Percentiles rank a stretch among this genome's conserved stretches.
Evolutionary conservation across 2,329 filamentous ascomycete species (phyloP).

Genomic region (Trichoderma aggressivum): DNA sequence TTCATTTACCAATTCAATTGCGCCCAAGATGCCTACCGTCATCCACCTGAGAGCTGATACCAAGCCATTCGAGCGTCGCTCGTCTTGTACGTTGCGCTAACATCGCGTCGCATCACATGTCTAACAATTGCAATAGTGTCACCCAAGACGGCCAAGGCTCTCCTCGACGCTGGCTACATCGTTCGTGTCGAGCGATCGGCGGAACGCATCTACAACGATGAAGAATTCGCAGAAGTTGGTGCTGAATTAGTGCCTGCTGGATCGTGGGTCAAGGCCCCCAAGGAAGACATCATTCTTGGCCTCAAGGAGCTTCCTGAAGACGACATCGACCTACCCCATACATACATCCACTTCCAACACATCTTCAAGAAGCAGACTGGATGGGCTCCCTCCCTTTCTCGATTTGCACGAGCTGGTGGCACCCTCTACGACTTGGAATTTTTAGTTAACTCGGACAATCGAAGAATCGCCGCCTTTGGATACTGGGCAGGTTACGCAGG

Average conservation of each 20-base stretch:
- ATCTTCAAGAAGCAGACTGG: conserved; percentile 6
- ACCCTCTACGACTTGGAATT: not conserved
- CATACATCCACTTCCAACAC: conserved; percentile 5
- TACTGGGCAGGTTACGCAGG: not conserved
- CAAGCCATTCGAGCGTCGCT: not conserved
- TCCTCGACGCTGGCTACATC: conserved; percentile 65
- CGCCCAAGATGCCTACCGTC: not conserved
- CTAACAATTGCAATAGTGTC: conserved; percentile 7
- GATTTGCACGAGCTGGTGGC: not conserved
- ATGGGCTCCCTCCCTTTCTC: not conserved
- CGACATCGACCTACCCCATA: not conserved
- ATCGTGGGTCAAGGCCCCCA: conserved; percentile 31
- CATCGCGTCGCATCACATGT: not conserved
- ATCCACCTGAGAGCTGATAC: not conserved
- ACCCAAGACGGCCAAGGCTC: conserved; percentile 31
- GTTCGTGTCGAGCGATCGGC: conserved; percentile 65
- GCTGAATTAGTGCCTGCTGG: conserved; percentile 52
- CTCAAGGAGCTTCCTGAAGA: conserved; percentile 46
- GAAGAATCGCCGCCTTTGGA: not conserved
- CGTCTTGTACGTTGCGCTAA: not conserved
- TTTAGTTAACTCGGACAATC: not conserved
- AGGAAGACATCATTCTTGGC: conserved; percentile 64
- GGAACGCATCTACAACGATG: conserved; percentile 61
- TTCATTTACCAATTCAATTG: not conserved
- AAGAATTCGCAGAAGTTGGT: conserved; percentile 58